Evolutionary conservation across 176 grass and related monocot genomes (phyloP).

Genomic region (sorghum (Sorghum bicolor)): DNA sequence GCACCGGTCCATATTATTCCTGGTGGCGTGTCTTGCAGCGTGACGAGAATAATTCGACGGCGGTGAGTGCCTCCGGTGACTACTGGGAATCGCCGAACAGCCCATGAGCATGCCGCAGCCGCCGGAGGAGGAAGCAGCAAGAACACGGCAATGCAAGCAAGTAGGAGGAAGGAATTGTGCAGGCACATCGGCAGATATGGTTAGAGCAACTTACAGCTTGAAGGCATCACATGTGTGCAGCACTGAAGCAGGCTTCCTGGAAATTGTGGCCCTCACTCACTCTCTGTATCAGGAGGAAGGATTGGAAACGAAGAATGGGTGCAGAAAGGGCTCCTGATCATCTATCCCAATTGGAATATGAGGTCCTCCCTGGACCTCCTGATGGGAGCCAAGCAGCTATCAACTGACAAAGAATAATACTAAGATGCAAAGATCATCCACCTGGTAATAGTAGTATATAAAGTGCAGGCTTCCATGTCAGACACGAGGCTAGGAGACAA

Average conservation of each 20-base stretch:
- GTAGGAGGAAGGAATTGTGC: background rate
- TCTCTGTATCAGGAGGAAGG: conserved; percentile 28
- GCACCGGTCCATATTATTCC: conserved; percentile 23
- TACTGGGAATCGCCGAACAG: conserved; percentile 24
- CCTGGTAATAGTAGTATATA: conserved; percentile 16
- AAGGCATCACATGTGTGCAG: conserved; percentile 22
- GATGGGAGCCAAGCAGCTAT: conserved; percentile 27
- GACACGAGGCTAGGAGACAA: conserved; percentile 34
- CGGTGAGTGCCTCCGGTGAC: conserved; percentile 6
- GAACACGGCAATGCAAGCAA: conserved; percentile 37
- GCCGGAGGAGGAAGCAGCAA: conserved; percentile 8
- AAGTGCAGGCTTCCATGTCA: background rate
- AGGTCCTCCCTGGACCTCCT: background rate
- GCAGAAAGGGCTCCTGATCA: conserved; percentile 3
- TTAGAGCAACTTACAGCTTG: conserved; percentile 26
- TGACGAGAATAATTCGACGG: conserved; percentile 45
- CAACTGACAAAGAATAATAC: conserved; percentile 43
- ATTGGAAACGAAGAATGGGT: conserved; percentile 27
- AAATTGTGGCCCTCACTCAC: background rate
- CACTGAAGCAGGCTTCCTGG: conserved; percentile 31
- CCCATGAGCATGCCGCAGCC: conserved; percentile 9
- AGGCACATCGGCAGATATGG: background rate
- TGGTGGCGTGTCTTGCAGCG: conserved; percentile 34
- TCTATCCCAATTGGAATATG: conserved; percentile 49
- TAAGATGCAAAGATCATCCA: conserved; percentile 39